A percentile compares a stretch with the other conserved stretches of the same genome.
phyloP scores from a whole-genome alignment of 805 yeast genomes.

The Yamadazyma philogaea region DNA sequence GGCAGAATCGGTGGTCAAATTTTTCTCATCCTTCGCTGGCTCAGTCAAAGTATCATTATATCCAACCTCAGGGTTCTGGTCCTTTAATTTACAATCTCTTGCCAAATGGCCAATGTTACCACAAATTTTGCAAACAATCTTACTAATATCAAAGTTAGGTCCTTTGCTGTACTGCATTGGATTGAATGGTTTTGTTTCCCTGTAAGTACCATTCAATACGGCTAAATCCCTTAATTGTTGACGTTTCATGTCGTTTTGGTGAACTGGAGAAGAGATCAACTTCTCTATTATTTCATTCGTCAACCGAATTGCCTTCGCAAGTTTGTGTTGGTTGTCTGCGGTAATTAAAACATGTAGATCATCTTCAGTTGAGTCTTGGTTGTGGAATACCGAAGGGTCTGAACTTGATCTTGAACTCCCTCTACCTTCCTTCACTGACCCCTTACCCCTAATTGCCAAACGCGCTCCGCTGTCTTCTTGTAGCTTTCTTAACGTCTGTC shows the following conservation, averaged over 20 bases:
- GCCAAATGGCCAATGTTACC: conserved; percentile 85
- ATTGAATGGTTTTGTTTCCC: conserved; percentile 67
- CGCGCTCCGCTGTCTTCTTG: conserved; percentile 86
- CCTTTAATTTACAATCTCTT: conserved; percentile 66
- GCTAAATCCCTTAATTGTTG: conserved; percentile 92
- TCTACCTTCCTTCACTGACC: conserved; percentile 92
- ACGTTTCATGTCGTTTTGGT: conserved; percentile 87
- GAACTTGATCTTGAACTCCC: conserved; percentile 35
- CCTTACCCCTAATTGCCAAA: conserved; percentile 90
- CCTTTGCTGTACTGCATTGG: conserved; percentile 22
- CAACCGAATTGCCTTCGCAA: conserved; percentile 68
- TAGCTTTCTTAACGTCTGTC: conserved; percentile 76
- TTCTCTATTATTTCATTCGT: conserved; percentile 75
- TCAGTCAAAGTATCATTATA: neutral
- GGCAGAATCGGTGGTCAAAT: neutral
- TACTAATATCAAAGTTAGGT: conserved; percentile 45
- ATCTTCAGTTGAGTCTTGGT: conserved; percentile 42
- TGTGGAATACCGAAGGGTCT: conserved; percentile 19
- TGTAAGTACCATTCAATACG: conserved; percentile 85
- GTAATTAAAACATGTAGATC: conserved; percentile 86
- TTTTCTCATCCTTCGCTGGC: neutral
- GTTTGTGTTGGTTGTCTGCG: conserved; percentile 75
- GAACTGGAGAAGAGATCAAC: conserved; percentile 87
- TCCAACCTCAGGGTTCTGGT: conserved; percentile 22
- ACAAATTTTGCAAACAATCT: conserved; percentile 70